Evolutionary conservation across 2,329 filamentous ascomycete species (phyloP), one percentile per base, ranked within the genome.

Genomic region (Fusarium sp.): DNA sequence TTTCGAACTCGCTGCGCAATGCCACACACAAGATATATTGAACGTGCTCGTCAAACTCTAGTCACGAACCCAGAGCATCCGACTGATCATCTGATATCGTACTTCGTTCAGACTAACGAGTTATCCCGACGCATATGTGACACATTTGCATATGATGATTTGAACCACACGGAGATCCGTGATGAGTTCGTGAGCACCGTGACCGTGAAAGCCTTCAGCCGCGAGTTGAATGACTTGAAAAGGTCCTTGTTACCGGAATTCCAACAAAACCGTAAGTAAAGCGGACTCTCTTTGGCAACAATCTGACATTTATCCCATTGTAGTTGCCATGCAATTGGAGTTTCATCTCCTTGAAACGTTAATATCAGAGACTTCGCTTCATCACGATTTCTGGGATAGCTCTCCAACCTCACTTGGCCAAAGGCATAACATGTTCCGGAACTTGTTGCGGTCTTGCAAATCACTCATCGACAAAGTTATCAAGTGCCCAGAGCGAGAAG

Each of bases 1-100:
- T 63, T 63, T 40, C 32, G 60, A 38, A 54, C 30, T 30, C 43
- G 60, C 22, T 54, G 60, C 15, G 60, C 33, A 38, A 52, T 63
- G 45, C 60, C 45, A 33, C 25, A 63, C 37, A 63, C 45, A 12
- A 63, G 50, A 32, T 63, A 63, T 4, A 54, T 63, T 54, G 32
- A 63, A 20, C 22, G 11, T 2, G 33, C 45, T 30, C 43, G 35
- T 11, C 20, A 38, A 20, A 12, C 38, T 4, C 33, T 58, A 25
- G 32, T 15, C 9, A 14, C 22, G 2, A 17, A 17, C 22, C 4
- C 3, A 4, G 54, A 58, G 3, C 12, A 58, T 27, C 54, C 33
- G 6, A 37, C 32, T 37, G 54, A 58, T n/a, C 20, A 25, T n/a
- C 15, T 58, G 32, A 38, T 58, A 22, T 58, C 54, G 15, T 37